Evolutionary conservation across 2,329 filamentous ascomycete species (phyloP).

Genomic region (Fusarium praegraminearum): DNA sequence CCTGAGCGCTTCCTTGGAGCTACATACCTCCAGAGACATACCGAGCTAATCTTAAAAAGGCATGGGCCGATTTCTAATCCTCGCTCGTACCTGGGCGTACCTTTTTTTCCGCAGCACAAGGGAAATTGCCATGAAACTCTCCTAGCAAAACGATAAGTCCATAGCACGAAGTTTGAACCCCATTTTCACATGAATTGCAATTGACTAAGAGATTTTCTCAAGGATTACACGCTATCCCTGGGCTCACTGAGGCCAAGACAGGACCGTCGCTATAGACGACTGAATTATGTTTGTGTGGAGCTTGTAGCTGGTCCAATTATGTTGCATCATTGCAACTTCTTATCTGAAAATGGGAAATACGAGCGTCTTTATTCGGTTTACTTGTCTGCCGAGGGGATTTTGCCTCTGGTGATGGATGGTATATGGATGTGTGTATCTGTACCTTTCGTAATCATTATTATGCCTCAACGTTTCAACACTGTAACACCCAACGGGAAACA

Average conservation of each 20-base stretch:
- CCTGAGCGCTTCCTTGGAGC: constrained; percentile 37
- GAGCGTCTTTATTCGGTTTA: not conserved
- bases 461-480: not conserved
- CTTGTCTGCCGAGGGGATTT: not conserved
- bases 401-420: not conserved
- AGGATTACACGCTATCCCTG: not conserved
- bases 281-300: constrained; percentile 6
- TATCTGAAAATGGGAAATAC: not conserved
- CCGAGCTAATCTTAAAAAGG: constrained; percentile 26
- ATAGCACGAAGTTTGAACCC: not conserved
- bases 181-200: constrained; percentile 6
- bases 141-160: not conserved
- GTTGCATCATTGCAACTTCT: not conserved
- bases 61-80: not conserved
- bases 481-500: not conserved
- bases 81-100: constrained; percentile 17
- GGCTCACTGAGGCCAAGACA: not conserved
- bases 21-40: not conserved
- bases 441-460: not conserved
- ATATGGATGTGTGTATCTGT: not conserved
- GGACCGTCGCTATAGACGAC: not conserved
- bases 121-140: constrained; percentile 15
- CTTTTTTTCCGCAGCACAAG: not conserved
- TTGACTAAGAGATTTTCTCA: not conserved
- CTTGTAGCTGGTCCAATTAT: not conserved